Evolutionary conservation across 2,329 filamentous ascomycete species (phyloP).

Genomic region (Arachnomyces sp.): DNA sequence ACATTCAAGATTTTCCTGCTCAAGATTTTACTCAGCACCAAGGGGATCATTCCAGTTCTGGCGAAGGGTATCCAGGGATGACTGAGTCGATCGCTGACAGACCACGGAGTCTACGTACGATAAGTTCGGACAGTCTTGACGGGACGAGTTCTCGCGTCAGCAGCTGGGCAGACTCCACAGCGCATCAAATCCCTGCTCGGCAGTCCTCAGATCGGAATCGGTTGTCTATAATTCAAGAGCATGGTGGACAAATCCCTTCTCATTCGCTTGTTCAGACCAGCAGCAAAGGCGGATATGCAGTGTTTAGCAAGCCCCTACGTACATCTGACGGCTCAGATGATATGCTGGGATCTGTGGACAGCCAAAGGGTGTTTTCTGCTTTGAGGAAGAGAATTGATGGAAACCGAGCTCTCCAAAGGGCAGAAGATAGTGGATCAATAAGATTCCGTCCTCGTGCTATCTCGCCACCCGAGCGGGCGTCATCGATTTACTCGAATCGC

Average conservation of each 20-base stretch:
- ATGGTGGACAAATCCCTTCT: constrained; percentile 24
- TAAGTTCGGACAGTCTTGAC: too few relatives aligned
- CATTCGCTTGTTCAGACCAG: constrained; percentile 14
- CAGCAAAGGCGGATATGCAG: constrained; percentile 20
- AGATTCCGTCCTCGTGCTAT: not conserved
- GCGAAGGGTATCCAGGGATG: constrained; percentile 3
- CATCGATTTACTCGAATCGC: constrained; percentile 3
- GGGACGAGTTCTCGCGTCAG: constrained; percentile 36
- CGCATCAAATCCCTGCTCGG: constrained; percentile 31
- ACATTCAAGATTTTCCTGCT: constrained; percentile 5
- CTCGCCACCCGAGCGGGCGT: constrained; percentile 1
- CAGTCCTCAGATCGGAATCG: constrained; percentile 23
- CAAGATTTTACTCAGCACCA: not conserved
- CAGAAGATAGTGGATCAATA: constrained; percentile 1
- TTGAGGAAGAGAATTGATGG: constrained; percentile 24
- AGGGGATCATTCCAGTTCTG: not conserved
- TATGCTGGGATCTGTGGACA: constrained; percentile 16
- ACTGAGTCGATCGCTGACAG: constrained; percentile 4
- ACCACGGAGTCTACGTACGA: constrained; percentile 7
- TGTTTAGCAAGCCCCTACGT: constrained; percentile 21
- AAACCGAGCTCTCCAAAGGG: not conserved
- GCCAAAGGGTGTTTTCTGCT: constrained; percentile 26
- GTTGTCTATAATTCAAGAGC: constrained; percentile 38
- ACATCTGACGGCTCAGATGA: constrained; percentile 9
- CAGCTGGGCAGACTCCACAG: constrained; percentile 41